These are phyloP conservation scores for Curvularia lunata DNA, from an alignment of 2,329 filamentous ascomycete species.

Conservation along the genomic window DNA sequence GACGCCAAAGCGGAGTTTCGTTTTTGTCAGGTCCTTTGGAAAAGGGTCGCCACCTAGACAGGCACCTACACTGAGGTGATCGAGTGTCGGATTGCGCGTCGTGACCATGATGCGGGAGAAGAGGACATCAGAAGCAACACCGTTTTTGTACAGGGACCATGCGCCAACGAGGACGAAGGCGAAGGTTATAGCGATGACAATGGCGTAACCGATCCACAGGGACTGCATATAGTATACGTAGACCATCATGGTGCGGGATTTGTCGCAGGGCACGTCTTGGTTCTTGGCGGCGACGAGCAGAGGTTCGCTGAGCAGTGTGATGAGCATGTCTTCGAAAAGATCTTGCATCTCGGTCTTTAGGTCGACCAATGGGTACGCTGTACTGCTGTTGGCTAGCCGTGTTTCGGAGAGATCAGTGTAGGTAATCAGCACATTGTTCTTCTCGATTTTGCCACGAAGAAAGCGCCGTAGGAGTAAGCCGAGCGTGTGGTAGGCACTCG, in stretches of 20 bases:
- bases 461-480: constrained; percentile 44
- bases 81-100: constrained; percentile 48
- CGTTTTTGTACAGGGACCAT: constrained; percentile 45
- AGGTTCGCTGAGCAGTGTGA: constrained; percentile 45
- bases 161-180: constrained; percentile 41
- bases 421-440: constrained; percentile 35
- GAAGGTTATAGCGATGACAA: constrained; percentile 39
- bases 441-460: constrained; percentile 42
- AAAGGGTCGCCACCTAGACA: constrained; percentile 52
- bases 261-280: constrained; percentile 34
- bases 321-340: constrained; percentile 48
- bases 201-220: constrained; percentile 48
- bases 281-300: constrained; percentile 37
- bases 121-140: constrained; percentile 45
- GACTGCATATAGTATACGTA: constrained; percentile 41
- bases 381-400: constrained; percentile 36
- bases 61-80: constrained; percentile 47
- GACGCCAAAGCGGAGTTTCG: constrained; percentile 50
- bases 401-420: constrained; percentile 46
- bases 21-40: constrained; percentile 46
- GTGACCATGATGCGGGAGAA: constrained; percentile 49
- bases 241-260: constrained; percentile 34
- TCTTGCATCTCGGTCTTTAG: constrained; percentile 38
- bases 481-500: constrained; percentile 43
- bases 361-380: constrained; percentile 38